phyloP scores from a whole-genome alignment of 495 filamentous ascomycete genomes.

The Aspergillus sclerotiicarbonarius region DNA sequence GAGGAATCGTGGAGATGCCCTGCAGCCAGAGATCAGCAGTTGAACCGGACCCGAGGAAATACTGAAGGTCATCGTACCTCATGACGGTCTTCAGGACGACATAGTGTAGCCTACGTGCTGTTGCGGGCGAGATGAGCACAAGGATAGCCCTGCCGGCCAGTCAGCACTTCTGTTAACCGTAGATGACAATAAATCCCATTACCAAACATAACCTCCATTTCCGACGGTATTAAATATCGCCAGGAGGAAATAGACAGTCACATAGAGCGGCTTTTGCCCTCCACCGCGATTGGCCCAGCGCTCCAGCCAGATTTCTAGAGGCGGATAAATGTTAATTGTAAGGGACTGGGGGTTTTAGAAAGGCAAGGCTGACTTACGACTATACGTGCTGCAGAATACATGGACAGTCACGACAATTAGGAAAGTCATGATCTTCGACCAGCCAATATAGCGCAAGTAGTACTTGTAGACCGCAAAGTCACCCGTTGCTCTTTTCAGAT shows the following conservation, averaged over 20 bases:
- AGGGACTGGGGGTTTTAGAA: not conserved
- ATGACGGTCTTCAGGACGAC: constrained; percentile 3
- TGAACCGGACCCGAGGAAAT: not conserved
- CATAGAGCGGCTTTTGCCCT: not conserved
- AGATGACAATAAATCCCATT: not conserved
- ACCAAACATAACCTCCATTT: constrained; percentile 3
- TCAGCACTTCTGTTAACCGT: not conserved
- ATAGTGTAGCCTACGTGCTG: not conserved
- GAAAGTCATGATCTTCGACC: not conserved
- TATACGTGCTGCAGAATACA: constrained; percentile 1
- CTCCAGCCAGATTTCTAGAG: not conserved
- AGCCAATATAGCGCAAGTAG: not conserved
- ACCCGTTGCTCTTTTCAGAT: constrained; percentile 1
- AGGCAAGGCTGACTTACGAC: not conserved
- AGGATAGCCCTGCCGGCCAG: not conserved
- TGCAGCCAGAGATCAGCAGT: not conserved
- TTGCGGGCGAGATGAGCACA: not conserved
- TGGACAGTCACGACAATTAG: not conserved
- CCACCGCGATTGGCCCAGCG: not conserved
- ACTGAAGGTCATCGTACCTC: not conserved
- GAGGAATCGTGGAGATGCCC: not conserved
- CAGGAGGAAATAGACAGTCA: not conserved
- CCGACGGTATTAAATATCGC: not conserved
- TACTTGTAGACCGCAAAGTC: not conserved
- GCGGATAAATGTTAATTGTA: not conserved